Conservation (phyloP, 2,329 filamentous ascomycete species). For the Sarocladium strictum region DNA sequence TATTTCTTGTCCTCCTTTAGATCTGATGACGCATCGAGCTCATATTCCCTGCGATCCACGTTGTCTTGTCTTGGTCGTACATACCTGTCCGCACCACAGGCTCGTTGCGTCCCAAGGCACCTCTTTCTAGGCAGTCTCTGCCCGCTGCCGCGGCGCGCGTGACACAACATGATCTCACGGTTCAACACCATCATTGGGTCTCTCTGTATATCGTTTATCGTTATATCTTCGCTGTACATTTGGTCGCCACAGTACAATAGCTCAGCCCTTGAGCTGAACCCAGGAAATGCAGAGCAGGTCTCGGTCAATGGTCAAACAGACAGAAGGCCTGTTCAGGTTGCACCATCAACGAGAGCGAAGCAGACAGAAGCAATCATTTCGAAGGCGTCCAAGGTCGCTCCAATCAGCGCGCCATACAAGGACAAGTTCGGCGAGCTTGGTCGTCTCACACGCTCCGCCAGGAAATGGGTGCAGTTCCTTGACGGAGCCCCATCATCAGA, state of each 20-base stretch:
- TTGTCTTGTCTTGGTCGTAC: background rate
- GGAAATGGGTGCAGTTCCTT: background rate
- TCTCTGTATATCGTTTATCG: background rate
- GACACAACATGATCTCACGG: background rate
- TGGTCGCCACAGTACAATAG: background rate
- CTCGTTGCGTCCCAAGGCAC: too few species aligned
- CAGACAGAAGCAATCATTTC: background rate
- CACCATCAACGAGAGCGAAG: background rate
- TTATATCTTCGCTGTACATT: background rate
- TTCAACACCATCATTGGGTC: background rate
- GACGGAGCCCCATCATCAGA: background rate
- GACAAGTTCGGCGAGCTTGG: background rate
- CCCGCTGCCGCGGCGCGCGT: background rate
- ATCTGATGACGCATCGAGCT: too few species aligned
- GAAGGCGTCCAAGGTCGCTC: background rate
- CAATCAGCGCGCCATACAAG: background rate
- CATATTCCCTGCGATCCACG: too few species aligned
- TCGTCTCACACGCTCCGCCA: background rate
- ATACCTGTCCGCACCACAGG: too few species aligned
- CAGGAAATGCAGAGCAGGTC: background rate
- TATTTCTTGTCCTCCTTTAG: too few species aligned
- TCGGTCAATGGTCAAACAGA: background rate
- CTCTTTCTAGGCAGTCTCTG: too few species aligned
- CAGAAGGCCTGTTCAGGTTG: background rate
- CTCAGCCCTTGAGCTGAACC: background rate